These are phyloP conservation scores for Brassica carinata DNA, from an alignment of 345 rosid species.

Conservation along the genomic window DNA sequence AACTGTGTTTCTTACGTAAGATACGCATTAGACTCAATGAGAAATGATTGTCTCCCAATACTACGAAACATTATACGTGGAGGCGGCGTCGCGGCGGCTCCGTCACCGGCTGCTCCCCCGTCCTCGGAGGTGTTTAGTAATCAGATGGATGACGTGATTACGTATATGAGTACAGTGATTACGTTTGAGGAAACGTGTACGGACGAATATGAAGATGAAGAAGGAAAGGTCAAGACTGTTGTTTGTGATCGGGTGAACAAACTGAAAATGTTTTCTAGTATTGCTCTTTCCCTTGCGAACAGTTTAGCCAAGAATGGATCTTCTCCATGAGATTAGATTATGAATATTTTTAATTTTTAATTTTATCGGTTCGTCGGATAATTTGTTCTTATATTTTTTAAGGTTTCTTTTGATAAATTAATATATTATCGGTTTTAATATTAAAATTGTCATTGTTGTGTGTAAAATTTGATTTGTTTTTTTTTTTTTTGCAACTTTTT, in stretches of 20 bases:
- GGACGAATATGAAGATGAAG: slow-evolving; percentile 66
- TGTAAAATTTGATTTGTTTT: no score
- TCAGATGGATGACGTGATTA: slow-evolving; percentile 77
- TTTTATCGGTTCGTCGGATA: neutral
- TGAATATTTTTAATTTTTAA: neutral
- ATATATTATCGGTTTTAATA: slow-evolving; percentile 3
- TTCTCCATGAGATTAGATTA: slow-evolving; percentile 24
- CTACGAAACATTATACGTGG: slow-evolving; percentile 52
- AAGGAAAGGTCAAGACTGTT: slow-evolving; percentile 46
- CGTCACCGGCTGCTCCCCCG: slow-evolving; percentile 20
- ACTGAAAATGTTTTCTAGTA: slow-evolving; percentile 71
- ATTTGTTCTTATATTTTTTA: neutral
- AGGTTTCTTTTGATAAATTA: neutral
- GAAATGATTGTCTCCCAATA: slow-evolving; percentile 78
- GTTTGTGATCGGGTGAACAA: slow-evolving; percentile 49
- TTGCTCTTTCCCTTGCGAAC: slow-evolving; percentile 67
- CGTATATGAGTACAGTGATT: slow-evolving; percentile 90
- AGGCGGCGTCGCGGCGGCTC: slow-evolving; percentile 7
- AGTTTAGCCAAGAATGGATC: slow-evolving; percentile 29
- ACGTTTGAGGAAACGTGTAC: slow-evolving; percentile 87
- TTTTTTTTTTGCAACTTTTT: no score
- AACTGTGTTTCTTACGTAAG: slow-evolving; percentile 77
- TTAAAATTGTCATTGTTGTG: neutral
- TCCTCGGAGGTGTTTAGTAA: slow-evolving; percentile 52
- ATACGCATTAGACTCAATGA: slow-evolving; percentile 84